Conservation (phyloP, 371 early-diverging fungal genomes). For the Rhizopus arrhizus region DNA sequence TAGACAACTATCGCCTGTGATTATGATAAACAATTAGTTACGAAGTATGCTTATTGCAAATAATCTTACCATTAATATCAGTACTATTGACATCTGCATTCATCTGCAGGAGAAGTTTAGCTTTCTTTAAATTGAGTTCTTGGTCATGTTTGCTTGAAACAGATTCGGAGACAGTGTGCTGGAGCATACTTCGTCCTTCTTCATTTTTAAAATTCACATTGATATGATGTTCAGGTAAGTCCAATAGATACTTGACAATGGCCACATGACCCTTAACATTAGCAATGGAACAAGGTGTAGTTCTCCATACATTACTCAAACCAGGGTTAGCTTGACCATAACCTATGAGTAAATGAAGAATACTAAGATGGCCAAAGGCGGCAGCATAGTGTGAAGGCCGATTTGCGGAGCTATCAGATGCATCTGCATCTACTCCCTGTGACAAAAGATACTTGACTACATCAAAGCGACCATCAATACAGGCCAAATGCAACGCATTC, state of each 20-base stretch:
- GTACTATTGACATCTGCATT: constrained; percentile 48
- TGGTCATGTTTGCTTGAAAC: constrained; percentile 36
- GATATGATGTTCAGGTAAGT: constrained; percentile 27
- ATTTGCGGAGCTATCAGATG: constrained; percentile 55
- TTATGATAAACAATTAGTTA: background rate
- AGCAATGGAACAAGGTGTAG: constrained; percentile 60
- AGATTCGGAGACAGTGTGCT: constrained; percentile 33
- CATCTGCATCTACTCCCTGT: constrained; percentile 52
- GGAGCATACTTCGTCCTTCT: constrained; percentile 54
- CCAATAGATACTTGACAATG: constrained; percentile 52
- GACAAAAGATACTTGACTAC: constrained; percentile 43
- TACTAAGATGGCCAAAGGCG: constrained; percentile 53
- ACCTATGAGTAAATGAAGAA: constrained; percentile 47
- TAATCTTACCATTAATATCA: constrained; percentile 40
- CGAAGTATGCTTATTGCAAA: background rate
- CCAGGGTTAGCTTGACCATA: constrained; percentile 51
- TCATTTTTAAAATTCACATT: constrained; percentile 56
- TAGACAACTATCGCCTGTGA: constrained; percentile 44
- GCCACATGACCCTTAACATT: constrained; percentile 61
- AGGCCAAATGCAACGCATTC: constrained; percentile 55
- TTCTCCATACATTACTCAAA: constrained; percentile 57
- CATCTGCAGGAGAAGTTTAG: constrained; percentile 38
- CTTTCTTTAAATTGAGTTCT: constrained; percentile 34
- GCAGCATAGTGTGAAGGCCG: constrained; percentile 60
- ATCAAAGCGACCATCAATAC: constrained; percentile 52